These are phyloP conservation scores for Kluyveromyces starmeri DNA, from an alignment of 805 yeast species.

Conservation along the genomic window DNA sequence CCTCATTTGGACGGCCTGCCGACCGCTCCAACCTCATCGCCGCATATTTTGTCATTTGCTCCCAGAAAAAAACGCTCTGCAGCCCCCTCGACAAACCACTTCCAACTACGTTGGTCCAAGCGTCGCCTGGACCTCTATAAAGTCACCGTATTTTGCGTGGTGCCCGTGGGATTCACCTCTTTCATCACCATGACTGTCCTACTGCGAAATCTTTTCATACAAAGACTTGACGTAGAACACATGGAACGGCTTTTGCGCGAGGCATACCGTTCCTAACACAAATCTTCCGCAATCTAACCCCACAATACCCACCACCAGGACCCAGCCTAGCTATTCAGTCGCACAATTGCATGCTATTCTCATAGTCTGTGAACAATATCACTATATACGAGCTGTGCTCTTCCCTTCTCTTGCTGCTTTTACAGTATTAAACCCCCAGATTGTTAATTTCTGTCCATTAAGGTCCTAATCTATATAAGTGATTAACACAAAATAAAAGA, in stretches of 20 bases:
- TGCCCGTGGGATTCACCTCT: constrained; percentile 94
- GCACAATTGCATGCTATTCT: no score
- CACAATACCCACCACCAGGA: no score
- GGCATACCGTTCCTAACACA: not conserved
- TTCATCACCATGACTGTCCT: constrained; percentile 85
- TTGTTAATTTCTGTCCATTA: no score
- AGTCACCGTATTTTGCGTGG: constrained; percentile 91
- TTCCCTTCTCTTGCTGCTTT: no score
- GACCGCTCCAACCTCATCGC: no score
- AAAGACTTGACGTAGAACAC: constrained; percentile 52
- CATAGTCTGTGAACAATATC: no score
- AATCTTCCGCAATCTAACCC: not conserved
- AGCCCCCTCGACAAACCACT: not conserved
- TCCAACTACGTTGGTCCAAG: constrained; percentile 5
- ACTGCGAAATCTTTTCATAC: constrained; percentile 62
- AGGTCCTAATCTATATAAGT: no score
- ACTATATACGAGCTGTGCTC: no score
- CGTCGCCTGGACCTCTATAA: constrained; percentile 71
- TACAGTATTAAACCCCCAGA: no score
- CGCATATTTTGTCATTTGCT: not conserved
- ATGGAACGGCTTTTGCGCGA: constrained; percentile 16
- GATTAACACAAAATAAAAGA: no score
- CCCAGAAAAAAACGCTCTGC: not conserved
- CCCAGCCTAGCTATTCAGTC: no score
- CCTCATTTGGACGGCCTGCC: no score